These are phyloP conservation scores for Bremia lactucae DNA, from an alignment of 352 stramenopile genomes.

Conservation along the genomic window DNA sequence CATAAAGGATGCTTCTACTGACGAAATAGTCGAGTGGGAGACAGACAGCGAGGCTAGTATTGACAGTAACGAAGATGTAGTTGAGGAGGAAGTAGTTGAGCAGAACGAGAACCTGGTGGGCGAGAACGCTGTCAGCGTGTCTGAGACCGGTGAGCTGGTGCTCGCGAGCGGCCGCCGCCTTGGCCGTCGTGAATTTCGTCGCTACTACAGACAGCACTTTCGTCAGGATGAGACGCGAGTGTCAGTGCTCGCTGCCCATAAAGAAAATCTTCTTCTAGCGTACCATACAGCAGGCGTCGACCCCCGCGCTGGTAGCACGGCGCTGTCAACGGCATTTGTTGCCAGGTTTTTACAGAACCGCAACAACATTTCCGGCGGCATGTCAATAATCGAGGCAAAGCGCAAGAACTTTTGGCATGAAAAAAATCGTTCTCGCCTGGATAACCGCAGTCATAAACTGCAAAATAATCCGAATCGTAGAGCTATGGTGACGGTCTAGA, in stretches of 20 bases:
- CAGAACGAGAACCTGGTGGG: constrained; percentile 39
- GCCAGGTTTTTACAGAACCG: constrained; percentile 72
- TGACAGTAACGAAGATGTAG: constrained; percentile 60
- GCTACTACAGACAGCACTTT: constrained; percentile 88
- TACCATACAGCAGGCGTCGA: constrained; percentile 70
- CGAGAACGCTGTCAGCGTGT: constrained; percentile 57
- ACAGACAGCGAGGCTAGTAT: constrained; percentile 75
- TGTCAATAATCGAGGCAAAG: constrained; percentile 59
- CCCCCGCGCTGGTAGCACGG: constrained; percentile 38
- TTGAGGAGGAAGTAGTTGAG: constrained; percentile 41
- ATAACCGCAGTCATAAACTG: constrained; percentile 77
- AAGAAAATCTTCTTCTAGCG: constrained; percentile 62
- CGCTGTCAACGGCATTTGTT: constrained; percentile 68
- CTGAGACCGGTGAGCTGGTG: constrained; percentile 84
- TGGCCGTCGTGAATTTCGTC: constrained; percentile 80
- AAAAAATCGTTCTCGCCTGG: constrained; percentile 71
- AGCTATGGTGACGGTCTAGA: constrained; percentile 62
- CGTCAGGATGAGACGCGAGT: constrained; percentile 63
- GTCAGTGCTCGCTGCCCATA: constrained; percentile 66
- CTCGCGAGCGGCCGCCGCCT: constrained; percentile 74
- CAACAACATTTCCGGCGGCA: constrained; percentile 72
- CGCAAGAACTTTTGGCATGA: constrained; percentile 63
- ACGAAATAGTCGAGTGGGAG: constrained; percentile 58
- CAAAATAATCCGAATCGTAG: constrained; percentile 75
- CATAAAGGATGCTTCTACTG: constrained; percentile 15